A percentile compares a stretch with the other conserved stretches of the same genome.
Evolutionary conservation across 805 yeast species (phyloP).

Genomic region (Limtongia smithiae): DNA sequence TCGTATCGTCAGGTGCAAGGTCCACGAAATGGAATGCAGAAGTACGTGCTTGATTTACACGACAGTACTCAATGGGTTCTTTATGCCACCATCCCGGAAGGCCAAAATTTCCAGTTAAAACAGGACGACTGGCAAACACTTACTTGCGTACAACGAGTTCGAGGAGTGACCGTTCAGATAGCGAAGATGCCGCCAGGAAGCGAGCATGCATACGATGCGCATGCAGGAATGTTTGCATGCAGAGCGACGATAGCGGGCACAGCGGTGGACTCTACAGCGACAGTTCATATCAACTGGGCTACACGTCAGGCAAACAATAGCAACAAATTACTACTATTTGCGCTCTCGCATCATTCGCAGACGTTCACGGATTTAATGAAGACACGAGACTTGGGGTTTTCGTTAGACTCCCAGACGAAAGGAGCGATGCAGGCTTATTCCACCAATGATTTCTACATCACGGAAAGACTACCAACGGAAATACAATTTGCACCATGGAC

Average conservation of each 20-base stretch:
- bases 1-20: constrained; percentile 43
- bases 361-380: constrained; percentile 38
- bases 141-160: constrained; percentile 45
- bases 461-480: constrained; percentile 42
- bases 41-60: constrained; percentile 53
- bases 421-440: constrained; percentile 42
- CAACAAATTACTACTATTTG: constrained; percentile 51
- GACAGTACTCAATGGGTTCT: constrained; percentile 64
- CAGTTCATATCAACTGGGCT: constrained; percentile 18
- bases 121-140: constrained; percentile 41
- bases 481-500: constrained; percentile 57
- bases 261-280: constrained; percentile 16
- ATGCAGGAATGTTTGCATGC: constrained; percentile 61
- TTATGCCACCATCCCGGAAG: constrained; percentile 47
- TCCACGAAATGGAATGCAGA: constrained; percentile 45
- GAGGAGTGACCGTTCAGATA: constrained; percentile 57
- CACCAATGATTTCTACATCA: constrained; percentile 37
- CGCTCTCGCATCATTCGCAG: constrained; percentile 63
- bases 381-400: constrained; percentile 36
- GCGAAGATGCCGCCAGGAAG: constrained; percentile 46
- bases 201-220: constrained; percentile 47
- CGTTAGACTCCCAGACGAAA: constrained; percentile 48
- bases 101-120: constrained; percentile 33
- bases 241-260: constrained; percentile 46
- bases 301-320: constrained; percentile 40